A percentile compares a stretch with the other conserved stretches of the same genome.
Evolutionary conservation across 257 asterid genomes (phyloP).

Genomic region (Ilex asprella): DNA sequence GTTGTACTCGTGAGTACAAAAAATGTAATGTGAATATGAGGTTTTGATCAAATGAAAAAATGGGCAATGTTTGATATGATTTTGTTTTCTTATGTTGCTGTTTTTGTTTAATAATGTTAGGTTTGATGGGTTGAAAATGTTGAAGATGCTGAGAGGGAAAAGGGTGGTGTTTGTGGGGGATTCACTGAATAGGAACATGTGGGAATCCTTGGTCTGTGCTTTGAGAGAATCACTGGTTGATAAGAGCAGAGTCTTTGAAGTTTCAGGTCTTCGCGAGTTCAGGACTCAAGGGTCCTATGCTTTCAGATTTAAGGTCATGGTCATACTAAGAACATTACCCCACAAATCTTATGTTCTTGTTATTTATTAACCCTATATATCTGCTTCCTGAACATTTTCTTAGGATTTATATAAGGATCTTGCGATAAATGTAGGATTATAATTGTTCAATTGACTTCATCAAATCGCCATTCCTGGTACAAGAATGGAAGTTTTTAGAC

Average conservation of each 20-base stretch:
- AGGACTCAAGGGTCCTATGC: constrained; percentile 44
- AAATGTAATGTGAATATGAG: too few relatives aligned
- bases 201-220: constrained; percentile 60
- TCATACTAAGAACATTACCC: neutral
- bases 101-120: constrained; percentile 13
- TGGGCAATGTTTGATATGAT: neutral
- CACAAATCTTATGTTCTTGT: neutral
- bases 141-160: constrained; percentile 46
- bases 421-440: constrained; percentile 30
- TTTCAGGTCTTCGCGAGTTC: constrained; percentile 34
- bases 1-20: too few relatives aligned
- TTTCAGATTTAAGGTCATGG: constrained; percentile 37
- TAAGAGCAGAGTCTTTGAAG: constrained; percentile 36
- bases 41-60: too few relatives aligned
- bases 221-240: constrained; percentile 31
- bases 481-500: constrained; percentile 38
- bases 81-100: neutral
- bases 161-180: constrained; percentile 62
- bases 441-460: constrained; percentile 51
- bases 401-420: neutral
- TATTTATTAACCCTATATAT: too few relatives aligned
- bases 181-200: constrained; percentile 64
- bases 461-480: constrained; percentile 56
- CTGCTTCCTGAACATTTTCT: too few relatives aligned
- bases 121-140: constrained; percentile 50